Evolutionary conservation across 139 green algal species (phyloP).

Genomic region (Edaphochlamys debaryana): DNA sequence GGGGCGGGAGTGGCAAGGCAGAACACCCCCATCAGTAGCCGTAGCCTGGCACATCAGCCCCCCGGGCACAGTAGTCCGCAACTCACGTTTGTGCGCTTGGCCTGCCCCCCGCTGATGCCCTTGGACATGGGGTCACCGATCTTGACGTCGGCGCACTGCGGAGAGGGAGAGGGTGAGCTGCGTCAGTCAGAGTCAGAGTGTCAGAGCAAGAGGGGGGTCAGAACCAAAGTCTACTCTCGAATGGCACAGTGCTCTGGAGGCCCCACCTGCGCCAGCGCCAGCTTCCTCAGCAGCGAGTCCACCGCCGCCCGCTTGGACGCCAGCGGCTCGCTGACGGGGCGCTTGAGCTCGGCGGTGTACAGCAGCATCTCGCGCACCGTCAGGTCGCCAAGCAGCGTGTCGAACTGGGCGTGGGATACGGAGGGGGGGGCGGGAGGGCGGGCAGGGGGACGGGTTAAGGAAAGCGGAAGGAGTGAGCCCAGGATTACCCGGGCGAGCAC

Average conservation of each 20-base stretch:
- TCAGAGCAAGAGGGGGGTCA: neutral
- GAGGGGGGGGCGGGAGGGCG: too few species aligned
- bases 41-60: too few species aligned
- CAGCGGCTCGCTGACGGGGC: slow-evolving; percentile 45
- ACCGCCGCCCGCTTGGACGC: slow-evolving; percentile 49
- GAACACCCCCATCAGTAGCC: too few species aligned
- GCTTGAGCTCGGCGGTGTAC: slow-evolving; percentile 81
- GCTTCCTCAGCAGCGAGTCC: neutral
- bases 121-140: slow-evolving; percentile 54
- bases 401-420: slow-evolving; percentile 63
- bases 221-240: neutral
- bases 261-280: slow-evolving; percentile 11
- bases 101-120: slow-evolving; percentile 65
- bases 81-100: slow-evolving; percentile 61
- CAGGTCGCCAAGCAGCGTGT: slow-evolving; percentile 74
- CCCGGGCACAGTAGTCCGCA: neutral
- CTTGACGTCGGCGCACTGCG: slow-evolving; percentile 42
- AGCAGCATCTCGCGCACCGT: slow-evolving; percentile 80
- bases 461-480: too few species aligned
- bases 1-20: too few species aligned
- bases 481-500: too few species aligned
- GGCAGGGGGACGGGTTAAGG: too few species aligned
- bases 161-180: too few species aligned
- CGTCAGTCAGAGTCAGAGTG: neutral
- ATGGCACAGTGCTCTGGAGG: neutral